Evolutionary conservation across 805 yeast genomes (phyloP), one percentile per base, ranked within the genome.

Genomic region (Cyberlindnera americana): DNA sequence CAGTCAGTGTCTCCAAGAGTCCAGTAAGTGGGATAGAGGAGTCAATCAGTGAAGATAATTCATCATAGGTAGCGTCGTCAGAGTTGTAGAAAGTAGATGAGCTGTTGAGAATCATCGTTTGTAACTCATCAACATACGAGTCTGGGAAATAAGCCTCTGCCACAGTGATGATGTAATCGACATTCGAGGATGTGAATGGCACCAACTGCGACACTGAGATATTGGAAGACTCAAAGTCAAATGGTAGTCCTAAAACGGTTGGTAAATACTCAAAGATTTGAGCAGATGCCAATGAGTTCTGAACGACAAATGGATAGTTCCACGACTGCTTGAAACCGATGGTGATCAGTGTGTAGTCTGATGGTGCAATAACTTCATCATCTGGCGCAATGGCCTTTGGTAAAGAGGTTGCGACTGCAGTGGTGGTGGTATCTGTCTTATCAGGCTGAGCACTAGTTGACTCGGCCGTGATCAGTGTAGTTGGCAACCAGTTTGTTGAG

Each of bases 191-290:
- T 14, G 80, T 71, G 57, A 79, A 84, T 27, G 98, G 98, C 44
- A 82, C 79, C 52, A 91, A 71, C 59, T 81, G 77, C 43, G 69
- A 65, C 48, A 90, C 87, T 8, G 78, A 59, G 17, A 86, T 75
- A 21, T 66, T 64, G 6, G 73, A 56, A 15, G 53, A 46, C 16
- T 56, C 49, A 35, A 57, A 60, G 14, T 65, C 58, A 50, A 87
- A 81, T 41, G 95, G 90, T 54, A 63, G 73, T 1, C 69, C 64
- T 41, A 91, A 66, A 13, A 83, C 84, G 26, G 62, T 62, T n/a
- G 98, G 97, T 54, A 93, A 71, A 61, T 81, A 89, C 54, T 83
- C 78, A 64, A 87, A 83, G 35, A 87, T 82, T 63, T 86, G 95
- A 4, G 95, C 93, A 12, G 90, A 83, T 3, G 93, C 72, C 36